phyloP scores from a whole-genome alignment of 2,329 filamentous ascomycete genomes.

The Pseudogymnoascus sp. region DNA sequence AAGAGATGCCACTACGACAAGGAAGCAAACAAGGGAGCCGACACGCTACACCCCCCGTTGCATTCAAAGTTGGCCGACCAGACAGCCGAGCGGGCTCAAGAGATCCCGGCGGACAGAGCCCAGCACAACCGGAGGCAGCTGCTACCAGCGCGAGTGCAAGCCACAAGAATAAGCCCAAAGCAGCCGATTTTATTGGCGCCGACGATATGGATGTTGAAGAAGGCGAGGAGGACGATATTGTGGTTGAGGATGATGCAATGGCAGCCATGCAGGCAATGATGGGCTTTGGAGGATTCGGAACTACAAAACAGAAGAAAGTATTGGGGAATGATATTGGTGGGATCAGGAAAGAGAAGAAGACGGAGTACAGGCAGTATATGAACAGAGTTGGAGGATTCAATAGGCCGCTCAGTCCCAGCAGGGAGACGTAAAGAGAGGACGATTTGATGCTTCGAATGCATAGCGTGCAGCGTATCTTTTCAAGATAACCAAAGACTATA shows the following conservation, averaged over 20 bases:
- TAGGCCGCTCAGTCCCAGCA: constrained; percentile 59
- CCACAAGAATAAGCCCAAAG: constrained; percentile 12
- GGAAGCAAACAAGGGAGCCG: constrained; percentile 20
- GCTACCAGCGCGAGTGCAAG: constrained; percentile 13
- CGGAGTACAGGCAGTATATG: constrained; percentile 95
- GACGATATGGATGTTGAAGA: constrained; percentile 22
- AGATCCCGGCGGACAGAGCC: constrained; percentile 3
- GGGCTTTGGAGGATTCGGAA: constrained; percentile 82
- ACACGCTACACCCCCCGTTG: constrained; percentile 28
- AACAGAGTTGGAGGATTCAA: constrained; percentile 80
- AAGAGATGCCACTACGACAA: constrained; percentile 15
- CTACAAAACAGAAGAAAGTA: constrained; percentile 84
- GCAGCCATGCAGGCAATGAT: constrained; percentile 76
- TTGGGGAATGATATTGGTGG: constrained; percentile 78
- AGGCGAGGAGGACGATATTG: constrained; percentile 44
- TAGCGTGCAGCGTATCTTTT: background rate
- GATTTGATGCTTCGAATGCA: background rate
- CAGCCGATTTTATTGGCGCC: constrained; percentile 15
- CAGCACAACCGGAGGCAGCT: constrained; percentile 13
- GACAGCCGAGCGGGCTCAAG: constrained; percentile 14
- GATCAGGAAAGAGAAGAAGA: constrained; percentile 88
- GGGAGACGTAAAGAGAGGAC: constrained; percentile 18
- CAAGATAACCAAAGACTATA: background rate
- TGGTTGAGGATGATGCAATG: constrained; percentile 60
- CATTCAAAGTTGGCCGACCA: constrained; percentile 25